Evolutionary conservation across 306 rosid species (phyloP), one percentile per base, ranked within the genome.

Genomic region (Prunus fruticosa): DNA sequence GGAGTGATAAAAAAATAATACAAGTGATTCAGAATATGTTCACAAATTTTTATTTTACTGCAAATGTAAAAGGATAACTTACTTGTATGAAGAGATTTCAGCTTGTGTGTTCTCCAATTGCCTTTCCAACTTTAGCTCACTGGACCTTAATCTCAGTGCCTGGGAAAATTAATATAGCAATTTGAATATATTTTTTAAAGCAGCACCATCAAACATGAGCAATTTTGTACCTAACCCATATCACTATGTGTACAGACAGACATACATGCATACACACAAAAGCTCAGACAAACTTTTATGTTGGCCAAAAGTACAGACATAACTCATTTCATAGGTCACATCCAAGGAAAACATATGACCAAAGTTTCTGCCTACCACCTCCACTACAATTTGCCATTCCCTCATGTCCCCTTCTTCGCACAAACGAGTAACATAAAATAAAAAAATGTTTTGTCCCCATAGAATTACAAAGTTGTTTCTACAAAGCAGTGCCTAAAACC

Each of bases 121-220:
- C 85, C 92, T 96, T 88, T 87, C 93, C 76, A 92, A 93, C 93
- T 89, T 96, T 80, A 96, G 82, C 88, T 92, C 99, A 74, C 79
- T 91, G 66, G 99, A 96, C 83, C 98, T 88, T 78, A 96, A 80
- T 84, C 89, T 91, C 69, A 96, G 93, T 72, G 99, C 96, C 99
- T 96, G 84, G 50, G 80, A 60, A 72, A 58, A 71, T 52, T 67
- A 72, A 52, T 61, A 23, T 53, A 75, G 15, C 2, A 43, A 13
- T 53, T 30, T 47, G 28, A 64, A 52, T 61, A 54, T 54, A n/a
- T 58, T 23, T 1, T 23, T 58, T 22, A 30, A 45, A 25, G 58
- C 6, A 16, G 20, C 12, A 67, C 22, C 16, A 45, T 28, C 49
- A 78, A 27, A 38, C 13, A n/a, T 27, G 15, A 25, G 18, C 51